Percentiles rank a stretch among this genome's conserved stretches.
phyloP scores from a whole-genome alignment of 78 protist species.

The Planoprotostelium fungivorum region DNA sequence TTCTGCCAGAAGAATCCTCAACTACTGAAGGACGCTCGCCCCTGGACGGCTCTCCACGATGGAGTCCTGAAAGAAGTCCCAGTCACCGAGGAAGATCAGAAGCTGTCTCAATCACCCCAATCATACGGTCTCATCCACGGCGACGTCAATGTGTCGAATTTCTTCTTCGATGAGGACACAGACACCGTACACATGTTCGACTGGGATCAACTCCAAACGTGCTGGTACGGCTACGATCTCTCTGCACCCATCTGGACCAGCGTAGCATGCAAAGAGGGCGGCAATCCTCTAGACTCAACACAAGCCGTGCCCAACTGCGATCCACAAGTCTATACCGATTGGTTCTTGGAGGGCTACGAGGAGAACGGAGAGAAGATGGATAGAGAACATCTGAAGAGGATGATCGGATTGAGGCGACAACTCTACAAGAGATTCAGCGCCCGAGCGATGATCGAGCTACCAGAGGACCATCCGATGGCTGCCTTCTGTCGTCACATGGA shows the following conservation, averaged over 20 bases:
- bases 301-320: conserved; percentile 15
- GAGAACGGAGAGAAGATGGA: conserved; percentile 17
- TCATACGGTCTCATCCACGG: conserved; percentile 53
- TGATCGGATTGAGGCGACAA: conserved; percentile 52
- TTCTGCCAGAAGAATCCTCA: conserved; percentile 15
- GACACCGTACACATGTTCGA: conserved; percentile 37
- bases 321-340: conserved; percentile 11
- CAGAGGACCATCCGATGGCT: conserved; percentile 24
- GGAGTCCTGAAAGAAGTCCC: conserved; percentile 15
- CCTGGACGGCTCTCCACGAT: conserved; percentile 40
- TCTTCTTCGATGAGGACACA: conserved; percentile 5
- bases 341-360: conserved; percentile 52
- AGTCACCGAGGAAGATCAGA: conserved; percentile 11
- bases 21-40: conserved; percentile 7
- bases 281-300: conserved; percentile 2
- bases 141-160: conserved; percentile 59
- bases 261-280: background rate
- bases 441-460: conserved; percentile 27
- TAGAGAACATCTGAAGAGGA: conserved; percentile 25
- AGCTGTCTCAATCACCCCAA: background rate
- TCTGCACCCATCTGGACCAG: conserved; percentile 57
- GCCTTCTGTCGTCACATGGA: conserved; percentile 29
- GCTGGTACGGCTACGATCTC: conserved; percentile 44
- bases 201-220: conserved; percentile 60
- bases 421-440: conserved; percentile 56